Evolutionary conservation across 1,139 yeast species (phyloP).

Genomic region (Hanseniaspora uvarum): DNA sequence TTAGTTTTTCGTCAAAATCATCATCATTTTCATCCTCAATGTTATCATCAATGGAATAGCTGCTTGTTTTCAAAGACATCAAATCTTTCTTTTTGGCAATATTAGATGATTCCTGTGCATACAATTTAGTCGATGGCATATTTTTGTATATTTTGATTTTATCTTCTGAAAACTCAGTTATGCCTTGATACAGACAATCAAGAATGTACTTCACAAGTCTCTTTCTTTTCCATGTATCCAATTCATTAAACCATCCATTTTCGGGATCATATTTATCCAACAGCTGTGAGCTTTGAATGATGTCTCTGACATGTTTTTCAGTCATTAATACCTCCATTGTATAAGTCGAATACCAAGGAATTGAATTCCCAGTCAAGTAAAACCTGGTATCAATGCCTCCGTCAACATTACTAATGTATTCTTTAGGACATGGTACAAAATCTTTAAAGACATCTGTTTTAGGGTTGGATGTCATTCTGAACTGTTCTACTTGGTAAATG

Average conservation of each 20-base stretch:
- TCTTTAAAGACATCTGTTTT: constrained; percentile 20
- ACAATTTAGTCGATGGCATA: constrained; percentile 29
- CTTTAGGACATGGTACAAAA: constrained; percentile 37
- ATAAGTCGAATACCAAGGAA: constrained; percentile 62
- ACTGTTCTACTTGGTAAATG: constrained; percentile 74
- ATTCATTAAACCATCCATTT: constrained; percentile 68
- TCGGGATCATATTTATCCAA: constrained; percentile 40
- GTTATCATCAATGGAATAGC: constrained; percentile 27
- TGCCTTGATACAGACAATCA: constrained; percentile 42
- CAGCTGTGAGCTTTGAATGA: constrained; percentile 37
- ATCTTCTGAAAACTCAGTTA: constrained; percentile 36
- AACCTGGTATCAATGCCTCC: constrained; percentile 37
- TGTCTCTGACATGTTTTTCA: constrained; percentile 42
- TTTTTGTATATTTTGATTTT: constrained; percentile 33
- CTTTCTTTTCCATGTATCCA: constrained; percentile 55
- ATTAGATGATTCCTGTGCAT: constrained; percentile 20
- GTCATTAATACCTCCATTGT: constrained; percentile 79
- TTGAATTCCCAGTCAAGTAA: constrained; percentile 58
- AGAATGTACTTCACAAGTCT: constrained; percentile 64
- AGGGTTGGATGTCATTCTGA: constrained; percentile 33
- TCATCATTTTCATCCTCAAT: constrained; percentile 30
- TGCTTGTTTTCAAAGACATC: constrained; percentile 23
- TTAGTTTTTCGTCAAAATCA: constrained; percentile 26
- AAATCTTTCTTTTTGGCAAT: constrained; percentile 25
- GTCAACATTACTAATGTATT: constrained; percentile 28